These are phyloP conservation scores for Aaosphaeria arxii DNA, from an alignment of 2,329 filamentous ascomycete genomes.

Conservation along the genomic window DNA sequence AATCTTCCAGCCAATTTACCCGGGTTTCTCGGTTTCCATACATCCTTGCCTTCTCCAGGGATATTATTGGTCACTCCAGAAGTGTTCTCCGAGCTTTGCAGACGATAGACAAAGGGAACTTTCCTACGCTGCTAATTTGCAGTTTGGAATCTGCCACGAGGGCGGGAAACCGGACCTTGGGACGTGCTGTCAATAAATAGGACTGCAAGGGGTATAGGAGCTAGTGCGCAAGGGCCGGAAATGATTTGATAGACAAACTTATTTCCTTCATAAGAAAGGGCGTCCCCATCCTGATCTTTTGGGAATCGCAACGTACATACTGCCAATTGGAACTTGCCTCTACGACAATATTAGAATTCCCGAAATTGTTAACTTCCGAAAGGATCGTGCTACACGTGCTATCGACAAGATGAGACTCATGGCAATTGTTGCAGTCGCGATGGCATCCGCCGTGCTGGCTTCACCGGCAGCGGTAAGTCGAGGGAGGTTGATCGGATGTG, in stretches of 20 bases:
- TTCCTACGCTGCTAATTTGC: too few relatives aligned
- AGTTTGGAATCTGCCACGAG: constrained; percentile 12
- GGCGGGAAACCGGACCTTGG: constrained; percentile 16
- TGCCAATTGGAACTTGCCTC: too few relatives aligned
- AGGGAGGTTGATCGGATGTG: neutral
- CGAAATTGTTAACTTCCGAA: neutral
- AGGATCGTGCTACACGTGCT: neutral
- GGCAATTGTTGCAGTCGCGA: constrained; percentile 13
- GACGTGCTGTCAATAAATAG: neutral
- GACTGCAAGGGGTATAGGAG: constrained; percentile 1
- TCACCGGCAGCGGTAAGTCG: constrained; percentile 20
- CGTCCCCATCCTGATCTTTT: neutral
- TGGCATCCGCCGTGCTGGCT: constrained; percentile 13
- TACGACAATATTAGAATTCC: too few relatives aligned
- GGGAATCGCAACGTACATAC: neutral
- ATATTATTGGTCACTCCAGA: constrained; percentile 4
- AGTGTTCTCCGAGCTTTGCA: neutral
- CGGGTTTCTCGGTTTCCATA: constrained; percentile 1
- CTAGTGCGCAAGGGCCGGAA: constrained; percentile 3
- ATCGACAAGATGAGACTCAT: constrained; percentile 21
- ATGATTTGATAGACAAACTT: constrained; percentile 14
- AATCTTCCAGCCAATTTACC: constrained; percentile 8
- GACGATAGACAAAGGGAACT: neutral
- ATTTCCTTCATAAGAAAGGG: constrained; percentile 11
- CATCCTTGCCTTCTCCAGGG: constrained; percentile 2